phyloP scores from a whole-genome alignment of 306 rosid species.

The Trifolium subterraneum region DNA sequence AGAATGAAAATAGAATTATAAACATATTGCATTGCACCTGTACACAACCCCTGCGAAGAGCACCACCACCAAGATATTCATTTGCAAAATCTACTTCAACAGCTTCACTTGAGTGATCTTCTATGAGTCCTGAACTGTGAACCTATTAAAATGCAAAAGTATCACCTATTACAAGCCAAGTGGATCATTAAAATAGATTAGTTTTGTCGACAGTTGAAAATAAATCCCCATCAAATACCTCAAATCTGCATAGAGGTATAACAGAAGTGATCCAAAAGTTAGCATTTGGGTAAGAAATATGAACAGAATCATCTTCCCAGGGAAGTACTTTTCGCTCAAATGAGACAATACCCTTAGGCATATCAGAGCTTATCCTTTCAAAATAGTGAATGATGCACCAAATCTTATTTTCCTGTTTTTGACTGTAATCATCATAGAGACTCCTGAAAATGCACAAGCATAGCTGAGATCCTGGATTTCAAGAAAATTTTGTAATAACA shows the following conservation, averaged over 20 bases:
- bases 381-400: slow-evolving; percentile 83
- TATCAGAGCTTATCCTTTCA: slow-evolving; percentile 68
- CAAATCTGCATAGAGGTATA: slow-evolving; percentile 73
- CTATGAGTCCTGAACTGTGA: slow-evolving; percentile 72
- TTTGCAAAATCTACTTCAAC: slow-evolving; percentile 97
- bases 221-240: slow-evolving; percentile 52
- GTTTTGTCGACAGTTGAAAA: background rate
- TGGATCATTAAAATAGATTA: slow-evolving; percentile 8
- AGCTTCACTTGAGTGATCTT: slow-evolving; percentile 75
- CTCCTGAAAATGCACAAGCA: slow-evolving; percentile 59
- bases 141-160: slow-evolving; percentile 55
- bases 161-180: slow-evolving; percentile 33
- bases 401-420: slow-evolving; percentile 81
- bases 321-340: slow-evolving; percentile 92
- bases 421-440: slow-evolving; percentile 60
- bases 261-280: slow-evolving; percentile 74
- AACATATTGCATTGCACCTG: slow-evolving; percentile 61
- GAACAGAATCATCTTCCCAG: slow-evolving; percentile 46
- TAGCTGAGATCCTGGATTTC: slow-evolving; percentile 10
- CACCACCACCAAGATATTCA: slow-evolving; percentile 89
- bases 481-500: background rate
- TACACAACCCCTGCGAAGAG: slow-evolving; percentile 83
- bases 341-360: slow-evolving; percentile 77
- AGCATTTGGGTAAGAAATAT: slow-evolving; percentile 63
- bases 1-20: slow-evolving; percentile 3